Evolutionary conservation across 345 rosid genomes (phyloP), one percentile per base, ranked within the genome.

Genomic region (Brassica rapa): DNA sequence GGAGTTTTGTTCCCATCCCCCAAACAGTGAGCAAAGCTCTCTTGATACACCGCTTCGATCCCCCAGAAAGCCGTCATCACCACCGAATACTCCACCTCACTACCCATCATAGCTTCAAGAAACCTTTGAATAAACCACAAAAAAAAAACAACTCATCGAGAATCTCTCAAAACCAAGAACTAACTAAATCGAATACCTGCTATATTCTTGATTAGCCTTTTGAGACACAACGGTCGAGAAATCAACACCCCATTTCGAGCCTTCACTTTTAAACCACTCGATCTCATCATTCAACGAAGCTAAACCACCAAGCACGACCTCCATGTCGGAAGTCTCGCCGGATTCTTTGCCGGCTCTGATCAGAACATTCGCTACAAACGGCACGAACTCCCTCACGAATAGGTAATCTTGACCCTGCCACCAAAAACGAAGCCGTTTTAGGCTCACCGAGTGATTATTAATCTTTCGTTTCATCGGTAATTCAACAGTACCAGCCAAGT

Each of bases 361-460:
- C 85, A 94, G 71, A 30, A 88, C 91, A 79, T 86, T 91, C 4
- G 98, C 94, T 16, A 75, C 83, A 41, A 92, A 88, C 12, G 98
- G 86, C 19, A 84, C 88, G 70, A 89, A 91, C n/a, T 83, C 84
- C 46, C 93, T 92, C 14, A 92, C 95, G 68, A 92, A 94, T 62
- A 87, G 9, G 75, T 90, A 94, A 79, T 94, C 98, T 82, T 94
- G 98, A 33, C 84, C 97, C 97, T 92, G 91, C 29, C 85, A 61
- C 29, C 21, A 32, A 41, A 49, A 59, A 19, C 51, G n/a, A 1
- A 62, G 9, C 24, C 67, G 27, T 43, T 56, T 23, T 6, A 10
- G 29, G 21, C 8, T 59, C 53, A 35, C 0, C 55, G 9, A 29
- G n/a, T 56, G 24, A 29, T 39, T 15, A 27, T 49, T 6, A 29